Evolutionary conservation across 495 filamentous ascomycete genomes (phyloP).

Genomic region (Neurospora tetraspora): DNA sequence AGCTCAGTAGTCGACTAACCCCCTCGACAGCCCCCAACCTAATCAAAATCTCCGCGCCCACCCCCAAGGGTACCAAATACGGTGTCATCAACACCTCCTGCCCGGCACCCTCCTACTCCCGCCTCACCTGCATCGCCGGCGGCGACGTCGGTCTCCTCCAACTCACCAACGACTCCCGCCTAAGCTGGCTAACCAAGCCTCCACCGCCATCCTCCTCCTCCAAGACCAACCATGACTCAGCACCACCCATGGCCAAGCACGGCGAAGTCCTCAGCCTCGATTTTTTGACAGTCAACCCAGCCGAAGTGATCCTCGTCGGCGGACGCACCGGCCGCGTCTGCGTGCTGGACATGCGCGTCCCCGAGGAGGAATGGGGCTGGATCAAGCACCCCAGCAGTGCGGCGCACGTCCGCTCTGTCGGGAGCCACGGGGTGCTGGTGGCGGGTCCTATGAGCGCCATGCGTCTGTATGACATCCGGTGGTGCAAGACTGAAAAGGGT

Average conservation of each 20-base stretch:
- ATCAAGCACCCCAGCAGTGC: constrained; percentile 19
- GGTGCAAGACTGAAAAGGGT: neutral
- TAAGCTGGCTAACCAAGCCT: constrained; percentile 8
- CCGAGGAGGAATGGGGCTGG: constrained; percentile 11
- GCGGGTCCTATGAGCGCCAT: constrained; percentile 26
- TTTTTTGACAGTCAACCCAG: constrained; percentile 15
- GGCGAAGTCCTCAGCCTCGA: constrained; percentile 19
- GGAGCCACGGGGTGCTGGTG: constrained; percentile 25
- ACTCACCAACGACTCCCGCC: neutral
- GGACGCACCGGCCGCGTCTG: constrained; percentile 25
- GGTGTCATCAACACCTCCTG: constrained; percentile 5
- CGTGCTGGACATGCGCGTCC: constrained; percentile 22
- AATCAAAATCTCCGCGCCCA: neutral
- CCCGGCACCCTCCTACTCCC: constrained; percentile 9
- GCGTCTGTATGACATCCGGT: constrained; percentile 30
- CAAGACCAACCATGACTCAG: neutral
- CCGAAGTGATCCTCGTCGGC: constrained; percentile 24
- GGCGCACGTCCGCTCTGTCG: constrained; percentile 23
- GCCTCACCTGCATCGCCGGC: constrained; percentile 20
- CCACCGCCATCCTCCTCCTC: neutral
- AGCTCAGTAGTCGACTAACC: neutral
- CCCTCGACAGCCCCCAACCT: neutral
- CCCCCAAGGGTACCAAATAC: neutral
- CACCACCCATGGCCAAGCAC: constrained; percentile 1
- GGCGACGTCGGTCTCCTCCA: constrained; percentile 21